Base-by-base conservation (phyloP, 306 rosid genomes). In the Quercus berberidifolia region DNA sequence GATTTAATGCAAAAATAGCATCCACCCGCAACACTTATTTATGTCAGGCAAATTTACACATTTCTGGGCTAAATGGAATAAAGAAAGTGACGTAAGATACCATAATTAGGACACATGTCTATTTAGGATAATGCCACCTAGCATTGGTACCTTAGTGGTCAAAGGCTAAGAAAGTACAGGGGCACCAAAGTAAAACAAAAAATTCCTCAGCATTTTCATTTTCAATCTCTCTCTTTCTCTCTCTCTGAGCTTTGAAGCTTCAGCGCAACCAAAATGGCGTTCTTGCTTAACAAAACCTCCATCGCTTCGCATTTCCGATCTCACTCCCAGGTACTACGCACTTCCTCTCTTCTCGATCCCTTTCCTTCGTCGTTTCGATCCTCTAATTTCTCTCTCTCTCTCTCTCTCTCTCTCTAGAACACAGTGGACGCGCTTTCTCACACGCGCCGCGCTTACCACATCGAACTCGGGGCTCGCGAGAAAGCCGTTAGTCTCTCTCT, bases 381-480 rank as follows among this genome's bases (percentile, higher is more conserved):
- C 12, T 78, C 3, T 64, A 26, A 62, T 69, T 71, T 57, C 5
- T 6, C 35, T 38, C 46, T 7, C 43, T 35, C 8, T 6, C 35
- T 33, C 38, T 74, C 63, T 79, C 68, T 62, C 18, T 13, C 76
- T 26, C 19, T 71, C 77, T 56, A 88, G 91, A 82, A 85, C 41
- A 19, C 83, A 30, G 87, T 75, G 77, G 91, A 80, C 77, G 84
- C 81, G 46, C 70, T 81, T 38, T 83, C 91, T 41, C 82, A 73
- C 49, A 59, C 89, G 41, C 92, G 96, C 76, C 98, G 98, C 73
- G 87, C 83, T 83, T 89, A 76, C 81, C 99, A 95, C 76, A 57
- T 88, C 83, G 89, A 89, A 77, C 93, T 89, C 7, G 98, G 97
- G 9, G 23, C 89, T 52, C 99, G 99, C 67, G 98, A 95, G 85